Conservation (phyloP, 768 basidiomycete species). For the Phanerochaete sordida region DNA sequence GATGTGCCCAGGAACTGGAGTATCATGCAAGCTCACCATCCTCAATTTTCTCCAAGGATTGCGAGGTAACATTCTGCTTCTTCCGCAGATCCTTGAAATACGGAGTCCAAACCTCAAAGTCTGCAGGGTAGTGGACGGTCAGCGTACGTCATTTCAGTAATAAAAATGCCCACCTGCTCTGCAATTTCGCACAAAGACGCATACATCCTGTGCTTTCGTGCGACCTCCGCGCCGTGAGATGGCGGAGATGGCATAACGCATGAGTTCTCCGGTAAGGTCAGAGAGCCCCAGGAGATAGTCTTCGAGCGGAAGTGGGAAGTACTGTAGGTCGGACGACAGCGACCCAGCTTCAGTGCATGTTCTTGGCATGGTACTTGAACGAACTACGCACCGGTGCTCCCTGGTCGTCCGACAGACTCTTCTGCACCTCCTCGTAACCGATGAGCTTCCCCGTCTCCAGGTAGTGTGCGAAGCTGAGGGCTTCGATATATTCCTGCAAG, state of each 20-base stretch:
- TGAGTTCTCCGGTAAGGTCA: constrained; percentile 95
- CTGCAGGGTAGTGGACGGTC: constrained; percentile 33
- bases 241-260: constrained; percentile 90
- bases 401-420: constrained; percentile 54
- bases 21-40: constrained; percentile 54
- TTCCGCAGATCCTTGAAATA: constrained; percentile 71
- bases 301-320: constrained; percentile 67
- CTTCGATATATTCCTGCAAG: constrained; percentile 95
- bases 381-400: constrained; percentile 57
- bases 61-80: constrained; percentile 82
- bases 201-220: constrained; percentile 57
- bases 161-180: constrained; percentile 51
- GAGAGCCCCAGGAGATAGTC: constrained; percentile 93
- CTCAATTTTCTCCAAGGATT: constrained; percentile 95
- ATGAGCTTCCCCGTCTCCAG: constrained; percentile 68
- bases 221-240: constrained; percentile 66
- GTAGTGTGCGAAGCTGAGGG: constrained; percentile 84
- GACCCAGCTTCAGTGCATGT: background rate
- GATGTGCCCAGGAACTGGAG: background rate
- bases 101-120: constrained; percentile 76
- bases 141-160: background rate
- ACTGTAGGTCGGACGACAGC: constrained; percentile 39
- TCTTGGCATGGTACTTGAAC: background rate
- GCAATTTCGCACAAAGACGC: constrained; percentile 69
- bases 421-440: constrained; percentile 63